Evolutionary conservation across 2,329 filamentous ascomycete species (phyloP).

Genomic region (Neofusicoccum cordaticola): DNA sequence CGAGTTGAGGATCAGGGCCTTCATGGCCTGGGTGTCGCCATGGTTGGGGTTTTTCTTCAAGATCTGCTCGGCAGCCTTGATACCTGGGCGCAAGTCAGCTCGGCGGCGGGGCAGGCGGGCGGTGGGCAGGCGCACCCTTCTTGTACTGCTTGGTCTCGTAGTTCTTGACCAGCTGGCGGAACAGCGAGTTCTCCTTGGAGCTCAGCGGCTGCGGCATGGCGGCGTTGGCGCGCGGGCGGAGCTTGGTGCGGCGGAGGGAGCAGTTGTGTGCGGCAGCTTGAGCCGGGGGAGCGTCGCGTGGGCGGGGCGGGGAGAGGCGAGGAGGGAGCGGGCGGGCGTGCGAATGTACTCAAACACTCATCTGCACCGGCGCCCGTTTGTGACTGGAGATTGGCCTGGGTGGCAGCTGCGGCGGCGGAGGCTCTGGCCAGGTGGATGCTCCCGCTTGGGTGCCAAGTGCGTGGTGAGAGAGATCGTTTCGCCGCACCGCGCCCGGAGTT

Average conservation of each 20-base stretch:
- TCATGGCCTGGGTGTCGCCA: conserved; percentile 99
- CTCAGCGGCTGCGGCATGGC: conserved; percentile 69
- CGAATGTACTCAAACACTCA: conserved; percentile 3
- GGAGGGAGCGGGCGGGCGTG: background rate
- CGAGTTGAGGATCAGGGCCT: conserved; percentile 91
- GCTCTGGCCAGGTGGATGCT: conserved; percentile 15
- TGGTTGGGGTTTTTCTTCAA: conserved; percentile 92
- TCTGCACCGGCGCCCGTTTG: conserved; percentile 7
- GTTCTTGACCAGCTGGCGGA: conserved; percentile 88
- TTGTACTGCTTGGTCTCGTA: conserved; percentile 99
- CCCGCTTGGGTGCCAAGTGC: background rate
- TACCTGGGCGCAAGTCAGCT: conserved; percentile 51
- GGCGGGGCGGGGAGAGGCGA: background rate
- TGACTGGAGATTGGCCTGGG: conserved; percentile 1
- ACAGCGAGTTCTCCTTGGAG: conserved; percentile 90
- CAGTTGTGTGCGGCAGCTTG: background rate
- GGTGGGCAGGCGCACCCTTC: conserved; percentile 53
- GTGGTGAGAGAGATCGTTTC: conserved; percentile 7
- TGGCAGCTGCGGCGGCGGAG: background rate
- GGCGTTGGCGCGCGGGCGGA: background rate
- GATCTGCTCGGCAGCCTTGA: conserved; percentile 96
- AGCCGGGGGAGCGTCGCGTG: background rate
- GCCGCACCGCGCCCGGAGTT: conserved; percentile 1
- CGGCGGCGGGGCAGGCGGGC: conserved; percentile 2
- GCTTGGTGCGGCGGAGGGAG: background rate